phyloP scores from a whole-genome alignment of 2,329 filamentous ascomycete genomes.

The Madurella fahalii region DNA sequence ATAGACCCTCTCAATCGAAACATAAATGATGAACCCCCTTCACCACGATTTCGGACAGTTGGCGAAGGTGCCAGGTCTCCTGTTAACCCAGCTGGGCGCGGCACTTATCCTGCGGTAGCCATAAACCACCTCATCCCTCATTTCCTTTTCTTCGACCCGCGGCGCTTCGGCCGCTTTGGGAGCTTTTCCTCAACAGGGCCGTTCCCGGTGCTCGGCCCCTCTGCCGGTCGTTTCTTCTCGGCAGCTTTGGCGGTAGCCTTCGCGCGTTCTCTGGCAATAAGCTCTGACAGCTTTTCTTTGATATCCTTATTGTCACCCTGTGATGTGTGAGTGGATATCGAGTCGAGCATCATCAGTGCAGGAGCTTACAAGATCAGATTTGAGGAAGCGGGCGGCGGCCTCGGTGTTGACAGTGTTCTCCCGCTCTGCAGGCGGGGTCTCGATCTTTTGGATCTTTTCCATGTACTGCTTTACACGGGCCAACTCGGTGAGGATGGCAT shows the following conservation, averaged over 20 bases:
- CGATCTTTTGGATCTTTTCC: constrained; percentile 77
- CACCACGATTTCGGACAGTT: no score
- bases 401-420: constrained; percentile 62
- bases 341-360: not conserved
- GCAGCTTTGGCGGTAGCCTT: constrained; percentile 22
- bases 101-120: not conserved
- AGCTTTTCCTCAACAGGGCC: constrained; percentile 31
- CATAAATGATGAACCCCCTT: no score
- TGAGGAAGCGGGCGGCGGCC: constrained; percentile 77
- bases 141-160: constrained; percentile 21
- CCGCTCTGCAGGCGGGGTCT: constrained; percentile 56
- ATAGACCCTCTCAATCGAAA: no score
- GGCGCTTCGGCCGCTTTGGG: constrained; percentile 21
- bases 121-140: not conserved
- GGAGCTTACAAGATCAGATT: constrained; percentile 65
- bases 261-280: constrained; percentile 46
- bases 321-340: constrained; percentile 7
- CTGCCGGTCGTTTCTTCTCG: constrained; percentile 41
- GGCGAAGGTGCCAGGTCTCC: not conserved
- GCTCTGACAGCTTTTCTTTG: constrained; percentile 50
- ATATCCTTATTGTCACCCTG: constrained; percentile 50
- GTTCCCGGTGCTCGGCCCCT: constrained; percentile 35
- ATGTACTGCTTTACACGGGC: constrained; percentile 87
- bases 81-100: not conserved
- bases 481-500: constrained; percentile 81